Conservation (phyloP, 75 land plant genomes). For the Sequoia sempervirens region DNA sequence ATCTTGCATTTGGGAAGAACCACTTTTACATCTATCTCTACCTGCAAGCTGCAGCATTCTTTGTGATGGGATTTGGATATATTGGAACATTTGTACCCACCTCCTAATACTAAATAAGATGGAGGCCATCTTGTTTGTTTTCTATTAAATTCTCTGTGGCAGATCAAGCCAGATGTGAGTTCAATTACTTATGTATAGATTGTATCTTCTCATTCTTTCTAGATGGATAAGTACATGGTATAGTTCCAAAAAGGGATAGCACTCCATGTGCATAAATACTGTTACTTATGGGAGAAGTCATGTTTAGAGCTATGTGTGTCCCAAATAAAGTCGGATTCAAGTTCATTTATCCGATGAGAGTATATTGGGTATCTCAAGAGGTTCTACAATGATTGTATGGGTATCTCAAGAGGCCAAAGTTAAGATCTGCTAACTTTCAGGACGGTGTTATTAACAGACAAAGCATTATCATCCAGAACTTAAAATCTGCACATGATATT, state of each 20-base stretch:
- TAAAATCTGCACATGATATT: neutral
- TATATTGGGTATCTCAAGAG: neutral
- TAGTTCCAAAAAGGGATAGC: conserved; percentile 1
- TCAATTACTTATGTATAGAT: conserved; percentile 11
- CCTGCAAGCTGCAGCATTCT: conserved; percentile 54
- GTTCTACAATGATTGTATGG: neutral
- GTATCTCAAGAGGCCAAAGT: neutral
- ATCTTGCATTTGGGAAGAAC: conserved; percentile 39
- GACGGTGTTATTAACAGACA: neutral
- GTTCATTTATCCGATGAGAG: neutral
- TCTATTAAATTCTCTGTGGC: conserved; percentile 4
- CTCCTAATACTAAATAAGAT: conserved; percentile 18
- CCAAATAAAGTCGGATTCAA: conserved; percentile 9
- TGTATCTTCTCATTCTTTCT: conserved; percentile 13
- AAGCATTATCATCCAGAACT: neutral
- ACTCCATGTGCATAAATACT: conserved; percentile 8
- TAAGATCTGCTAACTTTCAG: conserved; percentile 1
- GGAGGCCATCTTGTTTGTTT: neutral
- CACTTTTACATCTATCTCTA: conserved; percentile 55
- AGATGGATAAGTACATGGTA: conserved; percentile 11
- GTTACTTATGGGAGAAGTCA: conserved; percentile 2
- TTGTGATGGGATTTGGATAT: conserved; percentile 63
- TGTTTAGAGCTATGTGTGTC: conserved; percentile 1
- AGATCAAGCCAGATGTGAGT: conserved; percentile 2
- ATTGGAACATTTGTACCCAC: conserved; percentile 57